These are phyloP conservation scores for Cetraspora pellucida DNA, from an alignment of 192 early-diverging fungal species.

Conservation along the genomic window DNA sequence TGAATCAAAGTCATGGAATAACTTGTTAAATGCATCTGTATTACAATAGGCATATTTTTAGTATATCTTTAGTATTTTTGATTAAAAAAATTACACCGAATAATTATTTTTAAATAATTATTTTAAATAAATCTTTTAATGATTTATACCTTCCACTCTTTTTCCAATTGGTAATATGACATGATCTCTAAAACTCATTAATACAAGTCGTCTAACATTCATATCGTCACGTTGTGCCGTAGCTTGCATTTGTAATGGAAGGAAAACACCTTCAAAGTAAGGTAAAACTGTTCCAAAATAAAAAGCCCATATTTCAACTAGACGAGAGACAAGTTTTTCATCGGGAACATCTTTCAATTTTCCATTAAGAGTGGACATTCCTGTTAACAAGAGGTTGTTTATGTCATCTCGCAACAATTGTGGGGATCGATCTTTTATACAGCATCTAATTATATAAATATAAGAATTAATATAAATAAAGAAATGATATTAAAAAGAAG, in stretches of 20 bases:
- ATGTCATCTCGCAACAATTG: constrained; percentile 56
- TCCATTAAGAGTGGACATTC: constrained; percentile 67
- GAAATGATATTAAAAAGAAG: not conserved
- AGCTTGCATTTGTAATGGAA: constrained; percentile 62
- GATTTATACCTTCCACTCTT: constrained; percentile 67
- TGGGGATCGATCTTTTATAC: constrained; percentile 45
- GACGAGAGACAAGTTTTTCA: constrained; percentile 64
- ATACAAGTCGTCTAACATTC: constrained; percentile 58
- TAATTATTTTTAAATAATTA: not conserved
- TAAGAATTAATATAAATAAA: not conserved
- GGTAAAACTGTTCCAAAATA: constrained; percentile 82
- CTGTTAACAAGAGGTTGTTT: constrained; percentile 58
- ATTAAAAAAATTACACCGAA: not conserved
- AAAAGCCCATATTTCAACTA: constrained; percentile 81
- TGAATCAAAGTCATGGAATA: constrained; percentile 67
- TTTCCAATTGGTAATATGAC: constrained; percentile 64
- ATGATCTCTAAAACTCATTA: constrained; percentile 67
- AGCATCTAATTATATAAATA: constrained; percentile 39
- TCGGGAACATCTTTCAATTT: constrained; percentile 67
- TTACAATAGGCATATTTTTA: not conserved
- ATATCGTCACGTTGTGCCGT: not conserved
- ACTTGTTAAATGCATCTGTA: constrained; percentile 63
- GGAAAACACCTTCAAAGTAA: constrained; percentile 84
- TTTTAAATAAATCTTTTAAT: too few species aligned
- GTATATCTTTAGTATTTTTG: not conserved